Evolutionary conservation across 345 rosid species (phyloP).

Genomic region (Moricandia arvensis): DNA sequence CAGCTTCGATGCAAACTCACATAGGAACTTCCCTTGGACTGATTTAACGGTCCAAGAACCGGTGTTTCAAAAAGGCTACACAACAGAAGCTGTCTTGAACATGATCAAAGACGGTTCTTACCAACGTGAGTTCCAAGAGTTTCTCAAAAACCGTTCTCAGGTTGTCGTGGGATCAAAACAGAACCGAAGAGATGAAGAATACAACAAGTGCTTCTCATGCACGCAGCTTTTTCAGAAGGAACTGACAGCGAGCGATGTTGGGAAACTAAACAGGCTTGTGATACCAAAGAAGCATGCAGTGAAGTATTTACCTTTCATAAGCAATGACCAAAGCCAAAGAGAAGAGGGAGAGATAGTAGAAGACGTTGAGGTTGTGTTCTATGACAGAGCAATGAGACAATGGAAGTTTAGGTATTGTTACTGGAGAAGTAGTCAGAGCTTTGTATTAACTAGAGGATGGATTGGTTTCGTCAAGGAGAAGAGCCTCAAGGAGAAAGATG

Average conservation of each 20-base stretch:
- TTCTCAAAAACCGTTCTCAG: conserved; percentile 28
- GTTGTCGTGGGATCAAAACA: conserved; percentile 13
- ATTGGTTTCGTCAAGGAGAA: background rate
- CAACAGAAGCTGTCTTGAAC: background rate
- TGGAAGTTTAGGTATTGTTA: conserved; percentile 45
- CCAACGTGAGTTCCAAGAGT: conserved; percentile 40
- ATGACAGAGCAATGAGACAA: conserved; percentile 53
- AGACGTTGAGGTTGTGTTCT: conserved; percentile 51
- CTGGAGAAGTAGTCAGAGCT: conserved; percentile 85
- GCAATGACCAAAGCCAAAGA: conserved; percentile 6
- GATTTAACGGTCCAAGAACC: conserved; percentile 46
- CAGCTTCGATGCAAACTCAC: conserved; percentile 37
- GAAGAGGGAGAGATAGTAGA: conserved; percentile 22
- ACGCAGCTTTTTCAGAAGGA: conserved; percentile 27
- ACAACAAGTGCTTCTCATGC: background rate
- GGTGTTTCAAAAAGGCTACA: conserved; percentile 40
- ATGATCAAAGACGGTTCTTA: conserved; percentile 48
- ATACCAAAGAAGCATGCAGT: too few species aligned
- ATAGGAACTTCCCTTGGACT: conserved; percentile 55
- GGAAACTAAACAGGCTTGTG: too few species aligned
- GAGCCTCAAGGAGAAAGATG: background rate
- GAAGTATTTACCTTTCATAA: conserved; percentile 42
- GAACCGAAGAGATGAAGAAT: conserved; percentile 1
- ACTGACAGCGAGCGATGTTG: background rate
- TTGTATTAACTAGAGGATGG: conserved; percentile 62